Conservation (phyloP, 75 land plant species). For the Cunninghamia lanceolata region DNA sequence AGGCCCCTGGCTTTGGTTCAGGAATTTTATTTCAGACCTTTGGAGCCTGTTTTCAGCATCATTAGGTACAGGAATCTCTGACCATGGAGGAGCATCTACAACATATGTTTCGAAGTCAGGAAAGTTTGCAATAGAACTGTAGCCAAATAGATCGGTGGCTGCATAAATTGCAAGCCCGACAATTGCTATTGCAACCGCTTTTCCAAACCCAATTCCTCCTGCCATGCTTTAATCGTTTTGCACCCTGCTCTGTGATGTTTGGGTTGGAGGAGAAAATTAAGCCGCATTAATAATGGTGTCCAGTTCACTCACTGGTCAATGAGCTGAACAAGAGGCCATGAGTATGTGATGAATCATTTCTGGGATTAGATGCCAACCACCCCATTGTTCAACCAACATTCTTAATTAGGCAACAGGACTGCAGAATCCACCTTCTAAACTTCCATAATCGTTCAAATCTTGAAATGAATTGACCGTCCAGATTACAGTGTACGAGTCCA, state of each 20-base stretch:
- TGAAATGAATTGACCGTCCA: too few relatives aligned
- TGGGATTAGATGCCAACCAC: too few relatives aligned
- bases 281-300: background rate
- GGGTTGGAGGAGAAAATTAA: background rate
- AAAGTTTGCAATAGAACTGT: conserved; percentile 40
- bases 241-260: background rate
- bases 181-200: background rate
- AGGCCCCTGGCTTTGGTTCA: conserved; percentile 70
- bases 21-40: conserved; percentile 47
- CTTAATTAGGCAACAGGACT: too few relatives aligned
- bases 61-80: conserved; percentile 27
- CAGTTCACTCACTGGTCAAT: too few relatives aligned
- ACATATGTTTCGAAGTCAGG: conserved; percentile 39
- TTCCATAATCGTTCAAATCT: too few relatives aligned
- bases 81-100: conserved; percentile 43
- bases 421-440: too few relatives aligned
- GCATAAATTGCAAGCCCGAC: conserved; percentile 40
- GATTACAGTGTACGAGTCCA: too few relatives aligned
- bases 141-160: conserved; percentile 42
- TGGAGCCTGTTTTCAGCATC: conserved; percentile 49
- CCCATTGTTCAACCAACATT: too few relatives aligned
- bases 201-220: background rate
- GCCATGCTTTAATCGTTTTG: background rate
- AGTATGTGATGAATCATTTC: too few relatives aligned
- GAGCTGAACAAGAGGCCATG: too few relatives aligned